Evolutionary conservation across 2,329 filamentous ascomycete genomes (phyloP), one percentile per base, ranked within the genome.

Genomic region (Ophiostoma sp.): DNA sequence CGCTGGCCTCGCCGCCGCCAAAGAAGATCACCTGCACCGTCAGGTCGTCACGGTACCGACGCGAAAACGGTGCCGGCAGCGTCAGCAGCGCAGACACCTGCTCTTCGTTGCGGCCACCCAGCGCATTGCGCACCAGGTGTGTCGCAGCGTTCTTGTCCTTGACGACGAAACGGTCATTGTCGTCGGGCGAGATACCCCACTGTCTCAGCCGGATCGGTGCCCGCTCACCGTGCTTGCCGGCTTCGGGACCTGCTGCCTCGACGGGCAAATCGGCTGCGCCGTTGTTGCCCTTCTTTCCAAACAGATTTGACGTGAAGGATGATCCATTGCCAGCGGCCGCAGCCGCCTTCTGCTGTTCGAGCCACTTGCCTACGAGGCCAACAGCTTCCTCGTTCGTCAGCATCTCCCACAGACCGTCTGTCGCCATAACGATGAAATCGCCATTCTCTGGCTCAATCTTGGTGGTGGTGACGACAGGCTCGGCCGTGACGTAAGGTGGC

Each of bases 1-100:
- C 11, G 18, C 42, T 49, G 36, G 36, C 85, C 90, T 76, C 88
- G 88, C 89, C 87, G 73, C 96, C 87, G 70, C 95, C 95, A 75
- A 99, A 99, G 84, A 99, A 99, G 75, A 99, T 96, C 70, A 99
- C 95, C 78, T 99, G 92, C 16, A 99, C 94, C 0, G 95, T 99
- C 71, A 99, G 81, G 76, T 99, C 95, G 76, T 99, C 95, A 73
- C 94, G 87, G 76, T 98, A 99, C 75, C 95, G 84, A 75, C 95
- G 85, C 42, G 92, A 96, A 76, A 93, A 97, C 0, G 95, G 96
- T 68, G 92, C 91, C 2, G 94, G 93, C 36, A 99, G 83, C 0
- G 95, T 98, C 73, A 99, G 83, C 71, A 99, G 81, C 27, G 94
- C 94, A 75, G 91, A 96, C 16, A 99, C 86, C 84, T 97, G 95